Evolutionary conservation across 208 protist genomes (phyloP), one percentile per base, ranked within the genome.

Genomic region (Vickermania spadyakhi): DNA sequence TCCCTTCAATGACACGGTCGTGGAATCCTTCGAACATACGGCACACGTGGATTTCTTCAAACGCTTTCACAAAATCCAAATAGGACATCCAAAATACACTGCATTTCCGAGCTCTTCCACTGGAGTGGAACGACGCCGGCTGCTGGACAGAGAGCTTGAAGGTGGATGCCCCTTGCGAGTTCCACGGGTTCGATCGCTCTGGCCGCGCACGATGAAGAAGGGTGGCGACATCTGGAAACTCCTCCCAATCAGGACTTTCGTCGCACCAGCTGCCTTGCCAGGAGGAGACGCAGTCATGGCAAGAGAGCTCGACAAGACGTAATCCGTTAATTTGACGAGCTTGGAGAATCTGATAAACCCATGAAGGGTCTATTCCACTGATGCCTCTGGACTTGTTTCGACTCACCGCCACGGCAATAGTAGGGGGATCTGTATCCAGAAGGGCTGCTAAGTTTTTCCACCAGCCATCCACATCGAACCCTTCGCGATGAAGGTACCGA

Each of bases 71-170:
- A 66, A 95, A 92, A 50, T 86, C 76, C 7, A 53, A 52, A 61
- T 90, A 93, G n/a, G 78, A 73, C n/a, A 95, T 88, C 89, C 89
- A 95, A 55, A 93, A 95, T 5, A 73, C 51, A 55, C 25, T 55
- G n/a, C 51, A 7, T 28, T 55, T 28, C 5, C 13, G 13, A 49
- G 14, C 21, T 58, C 1, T 62, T 14, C 28, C 51, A 22, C 50
- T 58, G 21, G 21, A 41, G 7, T 22, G 14, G 22, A 36, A 0
- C 23, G 26, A 22, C 36, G 36, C 36, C 36, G 36, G 36, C 18
- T 45, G 36, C 36, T 45, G 7, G 7, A 45, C 36, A 18, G 36
- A n/a, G 11, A 18, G 36, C 36, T 45, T 45, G 36, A 45, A 45
- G 18, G 36, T 18, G 36, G 36, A 45, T 7, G 11, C 36, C 11